Conservation (phyloP, 1,284 basidiomycete species). For the Malassezia nana region DNA sequence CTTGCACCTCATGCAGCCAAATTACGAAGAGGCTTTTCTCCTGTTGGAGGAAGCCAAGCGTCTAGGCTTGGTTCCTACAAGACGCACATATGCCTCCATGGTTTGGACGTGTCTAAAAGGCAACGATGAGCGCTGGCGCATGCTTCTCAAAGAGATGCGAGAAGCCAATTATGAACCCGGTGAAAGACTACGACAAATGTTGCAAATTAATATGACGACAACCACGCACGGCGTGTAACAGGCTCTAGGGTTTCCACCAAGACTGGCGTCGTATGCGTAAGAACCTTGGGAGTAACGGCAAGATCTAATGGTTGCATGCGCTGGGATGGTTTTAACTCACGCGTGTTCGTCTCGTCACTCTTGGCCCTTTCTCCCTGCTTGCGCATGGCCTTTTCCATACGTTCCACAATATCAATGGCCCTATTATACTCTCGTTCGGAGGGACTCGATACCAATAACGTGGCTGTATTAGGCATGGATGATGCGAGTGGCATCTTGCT, state of each 20-base stretch:
- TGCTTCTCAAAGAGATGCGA: constrained; percentile 26
- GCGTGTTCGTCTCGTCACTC: background rate
- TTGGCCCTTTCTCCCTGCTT: no score
- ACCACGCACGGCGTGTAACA: constrained; percentile 6
- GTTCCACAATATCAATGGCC: constrained; percentile 16
- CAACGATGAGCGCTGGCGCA: constrained; percentile 25
- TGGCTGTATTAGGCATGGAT: background rate
- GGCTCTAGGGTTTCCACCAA: constrained; percentile 7
- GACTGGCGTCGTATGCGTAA: constrained; percentile 1
- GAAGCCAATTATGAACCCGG: constrained; percentile 21
- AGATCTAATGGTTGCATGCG: constrained; percentile 12
- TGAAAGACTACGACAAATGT: constrained; percentile 3
- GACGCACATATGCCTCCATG: constrained; percentile 29
- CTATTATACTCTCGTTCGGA: background rate
- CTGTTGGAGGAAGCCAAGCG: constrained; percentile 32
- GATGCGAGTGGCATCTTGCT: background rate
- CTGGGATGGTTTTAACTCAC: background rate
- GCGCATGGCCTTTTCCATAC: background rate
- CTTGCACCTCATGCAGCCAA: constrained; percentile 22
- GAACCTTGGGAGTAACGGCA: background rate
- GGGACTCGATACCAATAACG: background rate
- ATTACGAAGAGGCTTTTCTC: constrained; percentile 30
- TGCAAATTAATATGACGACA: constrained; percentile 2
- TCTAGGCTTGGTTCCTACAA: constrained; percentile 19
- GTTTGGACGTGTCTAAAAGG: constrained; percentile 25